Evolutionary conservation across 345 rosid species (phyloP).

Genomic region (Bruguiera sexangula): DNA sequence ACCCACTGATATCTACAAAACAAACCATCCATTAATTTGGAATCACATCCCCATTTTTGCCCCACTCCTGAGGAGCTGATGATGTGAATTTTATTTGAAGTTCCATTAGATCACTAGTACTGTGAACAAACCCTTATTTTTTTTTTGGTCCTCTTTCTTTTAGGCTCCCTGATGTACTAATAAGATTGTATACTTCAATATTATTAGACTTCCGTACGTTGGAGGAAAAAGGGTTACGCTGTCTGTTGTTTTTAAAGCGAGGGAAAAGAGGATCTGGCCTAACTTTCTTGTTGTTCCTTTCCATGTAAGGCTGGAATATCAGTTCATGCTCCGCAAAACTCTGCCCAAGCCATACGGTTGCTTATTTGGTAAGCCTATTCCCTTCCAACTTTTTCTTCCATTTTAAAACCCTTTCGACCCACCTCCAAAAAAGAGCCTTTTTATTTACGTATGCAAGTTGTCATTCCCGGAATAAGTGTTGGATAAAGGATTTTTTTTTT

Average conservation of each 20-base stretch:
- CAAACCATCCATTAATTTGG: conserved; percentile 23
- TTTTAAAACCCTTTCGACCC: no score
- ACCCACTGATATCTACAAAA: conserved; percentile 39
- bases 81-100: conserved; percentile 17
- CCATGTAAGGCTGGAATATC: conserved; percentile 45
- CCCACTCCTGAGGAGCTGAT: conserved; percentile 20
- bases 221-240: conserved; percentile 26
- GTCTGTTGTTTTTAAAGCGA: conserved; percentile 44
- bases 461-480: no score
- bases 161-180: conserved; percentile 12
- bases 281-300: conserved; percentile 37
- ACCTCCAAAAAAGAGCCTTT: no score
- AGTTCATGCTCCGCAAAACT: conserved; percentile 24
- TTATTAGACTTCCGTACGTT: background rate
- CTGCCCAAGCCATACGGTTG: conserved; percentile 1
- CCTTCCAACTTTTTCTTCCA: no score
- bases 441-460: no score
- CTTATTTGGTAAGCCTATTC: background rate
- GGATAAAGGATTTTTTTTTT: no score
- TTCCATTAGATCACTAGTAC: background rate
- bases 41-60: conserved; percentile 23
- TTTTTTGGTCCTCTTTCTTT: background rate
- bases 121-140: background rate
- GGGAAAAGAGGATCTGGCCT: conserved; percentile 22
- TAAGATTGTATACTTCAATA: conserved; percentile 18